phyloP scores from a whole-genome alignment of 805 yeast genomes.

The Monosporozyma aquatica region DNA sequence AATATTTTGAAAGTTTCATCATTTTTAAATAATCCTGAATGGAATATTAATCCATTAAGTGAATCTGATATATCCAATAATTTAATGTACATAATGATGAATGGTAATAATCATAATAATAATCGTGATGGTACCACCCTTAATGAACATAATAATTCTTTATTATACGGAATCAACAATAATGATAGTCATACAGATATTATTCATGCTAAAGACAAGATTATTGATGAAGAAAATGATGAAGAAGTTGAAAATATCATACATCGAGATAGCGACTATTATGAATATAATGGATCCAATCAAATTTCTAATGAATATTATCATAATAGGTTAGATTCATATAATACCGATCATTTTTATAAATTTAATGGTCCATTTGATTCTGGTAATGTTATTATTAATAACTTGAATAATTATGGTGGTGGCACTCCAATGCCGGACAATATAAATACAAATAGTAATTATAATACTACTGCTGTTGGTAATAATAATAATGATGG shows the following conservation, averaged over 20 bases:
- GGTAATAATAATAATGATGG: too few species aligned
- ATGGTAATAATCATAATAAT: not conserved
- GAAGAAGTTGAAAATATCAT: not conserved
- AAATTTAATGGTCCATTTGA: conserved; percentile 3
- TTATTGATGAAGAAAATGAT: conserved; percentile 1
- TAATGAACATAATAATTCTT: not conserved
- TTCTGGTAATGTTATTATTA: not conserved
- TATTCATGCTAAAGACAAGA: not conserved
- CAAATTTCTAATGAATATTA: conserved; percentile 1
- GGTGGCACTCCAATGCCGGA: too few species aligned
- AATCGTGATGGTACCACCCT: not conserved
- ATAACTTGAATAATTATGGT: not conserved
- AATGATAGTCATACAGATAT: conserved; percentile 1
- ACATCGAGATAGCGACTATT: not conserved
- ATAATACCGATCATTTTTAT: conserved; percentile 2
- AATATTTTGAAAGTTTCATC: not conserved
- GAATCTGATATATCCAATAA: not conserved
- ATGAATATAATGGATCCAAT: conserved; percentile 1
- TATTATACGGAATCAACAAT: not conserved
- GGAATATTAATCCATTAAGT: conserved; percentile 1
- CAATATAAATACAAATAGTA: not conserved
- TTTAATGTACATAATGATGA: not conserved
- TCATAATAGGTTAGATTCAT: not conserved
- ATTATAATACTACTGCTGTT: conserved; percentile 1
- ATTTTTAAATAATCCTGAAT: not conserved